Base-by-base conservation (phyloP, 2,329 filamentous ascomycete genomes). In the Diplodia mutila region DNA sequence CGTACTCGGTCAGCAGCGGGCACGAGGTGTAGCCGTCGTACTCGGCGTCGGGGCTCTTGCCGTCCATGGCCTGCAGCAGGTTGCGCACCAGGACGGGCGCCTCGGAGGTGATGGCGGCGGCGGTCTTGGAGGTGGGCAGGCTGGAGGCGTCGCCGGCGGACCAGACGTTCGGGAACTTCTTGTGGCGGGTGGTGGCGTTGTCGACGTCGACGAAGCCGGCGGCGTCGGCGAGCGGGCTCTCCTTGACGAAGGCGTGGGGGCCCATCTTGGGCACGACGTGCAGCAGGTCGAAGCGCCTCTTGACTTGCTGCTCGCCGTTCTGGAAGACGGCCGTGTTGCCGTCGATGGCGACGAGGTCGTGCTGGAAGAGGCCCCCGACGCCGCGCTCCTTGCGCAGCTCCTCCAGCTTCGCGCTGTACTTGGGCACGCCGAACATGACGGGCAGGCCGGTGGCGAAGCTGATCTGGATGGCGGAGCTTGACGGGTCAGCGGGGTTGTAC, bases 1-100 rank as follows among this genome's bases (percentile, higher is more conserved):
- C 85, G 69, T 89, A 87, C 71, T 87, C 76, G 0, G 75, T 80
- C 68, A 73, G 71, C 53, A 78, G 71, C 6, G 78, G 78, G 65
- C 78, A 80, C 3, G 78, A 80, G 0, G 78, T 80, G 67, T 80
- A 80, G 1, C 78, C 78, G 59, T 80, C 76, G 21, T 80, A 80
- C 3, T 61, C 59, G 0, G 74, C 70, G 3, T 71, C 65, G 1
- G 70, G 68, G 18, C 73, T 69, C 57, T 76, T 75, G 57, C 74
- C 73, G 21, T 76, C 70, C 34, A 76, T 69, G 8, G 70, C 65
- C 5, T 66, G 71, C 27, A 80, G 66, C 34, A 80, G n/a, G 71
- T 80, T 80, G 14, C 67, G 69, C 0, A 79, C 76, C 6, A 80
- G 67, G 0, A 80, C 72, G 0, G 78, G 78, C 8, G 77, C 72